These are phyloP conservation scores for Solanum sejunctum DNA, from an alignment of 257 asterid species.

Conservation along the genomic window DNA sequence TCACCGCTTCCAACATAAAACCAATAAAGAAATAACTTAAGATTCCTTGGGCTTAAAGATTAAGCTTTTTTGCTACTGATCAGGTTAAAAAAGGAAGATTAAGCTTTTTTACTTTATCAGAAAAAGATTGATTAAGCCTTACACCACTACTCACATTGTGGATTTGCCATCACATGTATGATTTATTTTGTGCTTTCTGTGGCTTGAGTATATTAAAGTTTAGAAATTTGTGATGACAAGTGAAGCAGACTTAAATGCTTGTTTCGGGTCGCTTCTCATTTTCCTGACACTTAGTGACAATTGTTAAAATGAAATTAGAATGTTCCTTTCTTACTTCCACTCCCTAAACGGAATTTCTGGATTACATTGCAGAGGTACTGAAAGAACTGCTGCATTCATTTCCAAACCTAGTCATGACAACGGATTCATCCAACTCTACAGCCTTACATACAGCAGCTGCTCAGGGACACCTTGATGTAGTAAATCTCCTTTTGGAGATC, in stretches of 20 bases:
- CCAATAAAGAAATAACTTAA: background rate
- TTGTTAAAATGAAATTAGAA: background rate
- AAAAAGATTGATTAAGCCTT: background rate
- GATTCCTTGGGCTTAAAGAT: background rate
- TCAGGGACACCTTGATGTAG: slow-evolving; percentile 69
- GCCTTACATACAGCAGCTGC: slow-evolving; percentile 97
- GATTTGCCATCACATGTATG: background rate
- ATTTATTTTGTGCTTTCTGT: background rate
- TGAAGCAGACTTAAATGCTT: background rate
- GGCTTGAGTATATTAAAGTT: background rate
- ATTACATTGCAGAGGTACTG: slow-evolving; percentile 53
- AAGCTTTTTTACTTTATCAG: background rate
- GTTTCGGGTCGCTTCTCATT: background rate
- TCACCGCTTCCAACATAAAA: background rate
- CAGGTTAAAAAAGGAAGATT: background rate
- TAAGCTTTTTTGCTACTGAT: background rate
- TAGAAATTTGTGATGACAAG: background rate
- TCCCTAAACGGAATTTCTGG: background rate
- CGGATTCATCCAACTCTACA: slow-evolving; percentile 73
- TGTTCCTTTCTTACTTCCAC: background rate
- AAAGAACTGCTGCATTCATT: slow-evolving; percentile 54
- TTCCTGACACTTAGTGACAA: background rate
- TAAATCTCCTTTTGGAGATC: slow-evolving; percentile 64
- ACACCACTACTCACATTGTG: background rate
- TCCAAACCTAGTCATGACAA: slow-evolving; percentile 82